These are phyloP conservation scores for Crucibulum laeve DNA, from an alignment of 768 basidiomycete species.

Conservation along the genomic window DNA sequence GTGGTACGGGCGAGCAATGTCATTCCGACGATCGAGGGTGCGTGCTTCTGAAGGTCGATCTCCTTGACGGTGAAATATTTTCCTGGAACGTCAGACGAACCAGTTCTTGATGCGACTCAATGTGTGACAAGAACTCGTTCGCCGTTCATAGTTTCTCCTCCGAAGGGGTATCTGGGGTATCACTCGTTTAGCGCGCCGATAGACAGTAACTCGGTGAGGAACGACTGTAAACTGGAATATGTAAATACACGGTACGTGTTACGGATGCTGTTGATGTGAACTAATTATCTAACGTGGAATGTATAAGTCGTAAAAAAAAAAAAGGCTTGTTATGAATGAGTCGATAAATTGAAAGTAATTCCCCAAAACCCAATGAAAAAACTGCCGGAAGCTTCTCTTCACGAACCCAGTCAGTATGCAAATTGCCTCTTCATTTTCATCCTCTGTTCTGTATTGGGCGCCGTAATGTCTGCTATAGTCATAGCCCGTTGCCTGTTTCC, in stretches of 20 bases:
- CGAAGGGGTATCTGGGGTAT: conserved; percentile 15
- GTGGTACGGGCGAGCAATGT: background rate
- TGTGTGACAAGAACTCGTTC: background rate
- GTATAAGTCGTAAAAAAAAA: background rate
- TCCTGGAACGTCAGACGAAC: background rate
- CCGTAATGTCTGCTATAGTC: conserved; percentile 11
- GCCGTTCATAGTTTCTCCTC: background rate
- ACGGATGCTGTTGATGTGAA: background rate
- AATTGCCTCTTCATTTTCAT: conserved; percentile 13
- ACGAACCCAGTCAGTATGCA: conserved; percentile 2
- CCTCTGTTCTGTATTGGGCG: conserved; percentile 1
- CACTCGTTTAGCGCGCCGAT: background rate
- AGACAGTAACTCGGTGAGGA: background rate
- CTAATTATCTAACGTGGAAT: background rate
- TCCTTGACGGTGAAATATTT: background rate
- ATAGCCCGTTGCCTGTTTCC: conserved; percentile 11
- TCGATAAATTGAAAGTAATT: background rate
- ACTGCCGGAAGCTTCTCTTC: background rate
- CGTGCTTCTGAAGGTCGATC: background rate
- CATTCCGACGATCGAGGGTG: conserved; percentile 1
- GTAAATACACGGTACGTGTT: conserved; percentile 1
- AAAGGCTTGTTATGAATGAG: background rate
- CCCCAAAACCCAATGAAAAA: background rate
- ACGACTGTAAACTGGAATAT: background rate
- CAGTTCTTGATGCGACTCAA: background rate